Base-by-base conservation (phyloP, 495 filamentous ascomycete genomes). In the Podospora pseudopauciseta region DNA sequence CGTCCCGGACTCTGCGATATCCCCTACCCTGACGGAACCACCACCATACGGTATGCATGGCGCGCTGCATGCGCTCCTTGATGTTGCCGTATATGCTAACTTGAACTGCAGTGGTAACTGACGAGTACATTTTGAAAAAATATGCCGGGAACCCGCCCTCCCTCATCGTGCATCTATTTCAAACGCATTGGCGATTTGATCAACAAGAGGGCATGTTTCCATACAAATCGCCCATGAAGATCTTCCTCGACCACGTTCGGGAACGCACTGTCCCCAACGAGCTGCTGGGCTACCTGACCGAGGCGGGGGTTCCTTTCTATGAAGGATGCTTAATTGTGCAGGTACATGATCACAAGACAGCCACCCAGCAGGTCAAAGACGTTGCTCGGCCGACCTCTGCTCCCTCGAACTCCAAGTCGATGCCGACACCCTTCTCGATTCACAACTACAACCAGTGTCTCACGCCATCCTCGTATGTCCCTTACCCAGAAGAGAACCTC, bases 241-340 rank as follows among this genome's bases (percentile, higher is more conserved):
- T 91, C 66, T 86, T 97, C 53, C 81, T 97, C 27, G 88, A 94
- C 71, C 92, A 96, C 77, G 73, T 86, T 16, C 76, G 76, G 68
- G 73, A 34, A 16, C 78, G 82, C 18, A 84, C 84, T 1, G 72
- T 87, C 18, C 84, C 83, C 23, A 82, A 88, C 72, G 83, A 86
- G 19, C 73, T 89, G 60, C 69, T 88, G 2, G 80, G 79, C n/a
- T 80, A 84, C 62, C 75, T 98, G 32, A 85, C 87, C 39, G 81
- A 86, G 27, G 80, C 81, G 19, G 86, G 85, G 7, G 89, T 97
- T 27, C 83, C 80, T n/a, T 98, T 96, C 73, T 99, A 98, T 74
- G 95, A 99, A 76, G 93, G 91, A 20, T 97, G 94, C 75, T 84
- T 99, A 63, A 98, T 99, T 69, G 93, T 98, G 58, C 89, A 96